phyloP scores from a whole-genome alignment of 1,284 basidiomycete genomes.

The Fistulinella cinereoalba region DNA sequence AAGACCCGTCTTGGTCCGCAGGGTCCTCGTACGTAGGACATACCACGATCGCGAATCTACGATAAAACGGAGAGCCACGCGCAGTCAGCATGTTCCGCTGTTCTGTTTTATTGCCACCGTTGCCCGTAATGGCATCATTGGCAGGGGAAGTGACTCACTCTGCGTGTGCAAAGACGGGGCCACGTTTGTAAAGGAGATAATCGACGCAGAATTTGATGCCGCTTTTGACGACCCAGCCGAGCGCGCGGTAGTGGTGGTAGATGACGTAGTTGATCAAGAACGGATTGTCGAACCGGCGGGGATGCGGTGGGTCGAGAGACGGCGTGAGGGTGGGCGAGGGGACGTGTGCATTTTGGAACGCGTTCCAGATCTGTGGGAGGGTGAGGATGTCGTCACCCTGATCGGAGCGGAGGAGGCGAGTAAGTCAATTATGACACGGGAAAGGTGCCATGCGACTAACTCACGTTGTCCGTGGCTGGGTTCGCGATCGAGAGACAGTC shows the following conservation, averaged over 20 bases:
- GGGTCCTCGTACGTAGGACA: slow-evolving; percentile 88
- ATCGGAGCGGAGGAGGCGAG: slow-evolving; percentile 7
- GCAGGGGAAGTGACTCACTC: slow-evolving; percentile 79
- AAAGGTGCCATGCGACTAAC: slow-evolving; percentile 16
- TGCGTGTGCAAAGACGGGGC: slow-evolving; percentile 94
- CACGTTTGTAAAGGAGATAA: slow-evolving; percentile 90
- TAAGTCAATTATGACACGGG: neutral
- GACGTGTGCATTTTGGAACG: slow-evolving; percentile 49
- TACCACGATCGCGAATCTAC: slow-evolving; percentile 89
- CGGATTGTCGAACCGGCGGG: slow-evolving; percentile 78
- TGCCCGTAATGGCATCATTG: too few species aligned
- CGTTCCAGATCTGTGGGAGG: slow-evolving; percentile 55
- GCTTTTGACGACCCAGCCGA: slow-evolving; percentile 97
- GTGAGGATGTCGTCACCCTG: slow-evolving; percentile 54
- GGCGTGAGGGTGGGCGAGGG: slow-evolving; percentile 34
- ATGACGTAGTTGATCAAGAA: slow-evolving; percentile 89
- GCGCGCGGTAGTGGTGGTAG: slow-evolving; percentile 93
- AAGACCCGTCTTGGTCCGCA: slow-evolving; percentile 61
- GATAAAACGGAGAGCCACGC: neutral
- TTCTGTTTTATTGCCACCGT: neutral
- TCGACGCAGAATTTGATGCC: slow-evolving; percentile 99
- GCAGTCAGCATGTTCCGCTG: slow-evolving; percentile 2
- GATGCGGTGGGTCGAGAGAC: slow-evolving; percentile 31
- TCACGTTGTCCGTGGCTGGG: slow-evolving; percentile 61
- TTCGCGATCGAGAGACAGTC: slow-evolving; percentile 80